These are phyloP conservation scores for Bipolaris sorokiniana DNA, from an alignment of 2,329 filamentous ascomycete genomes.

Conservation along the genomic window DNA sequence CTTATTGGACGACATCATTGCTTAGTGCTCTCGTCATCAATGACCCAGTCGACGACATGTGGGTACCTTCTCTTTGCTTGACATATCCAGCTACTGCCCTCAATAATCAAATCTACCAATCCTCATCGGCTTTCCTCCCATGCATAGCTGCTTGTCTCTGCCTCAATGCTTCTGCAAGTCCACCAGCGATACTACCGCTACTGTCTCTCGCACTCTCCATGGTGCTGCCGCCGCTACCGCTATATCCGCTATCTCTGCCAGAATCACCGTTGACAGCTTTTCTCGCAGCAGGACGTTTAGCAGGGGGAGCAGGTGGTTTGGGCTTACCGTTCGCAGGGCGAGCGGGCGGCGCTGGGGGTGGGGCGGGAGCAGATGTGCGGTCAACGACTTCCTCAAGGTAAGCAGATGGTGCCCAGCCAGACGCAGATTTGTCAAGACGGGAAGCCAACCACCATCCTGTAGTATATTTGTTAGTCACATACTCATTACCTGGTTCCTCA, in stretches of 20 bases:
- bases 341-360: constrained; percentile 54
- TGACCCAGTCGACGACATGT: neutral
- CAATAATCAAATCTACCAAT: constrained; percentile 32
- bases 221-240: constrained; percentile 48
- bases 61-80: neutral
- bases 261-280: constrained; percentile 68
- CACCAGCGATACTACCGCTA: constrained; percentile 55
- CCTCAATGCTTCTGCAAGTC: constrained; percentile 57
- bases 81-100: neutral
- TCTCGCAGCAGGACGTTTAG: constrained; percentile 75
- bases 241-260: constrained; percentile 69
- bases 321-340: constrained; percentile 74
- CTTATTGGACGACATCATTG: neutral
- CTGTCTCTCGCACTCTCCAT: constrained; percentile 50
- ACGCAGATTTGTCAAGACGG: constrained; percentile 68
- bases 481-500: neutral
- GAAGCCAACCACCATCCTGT: constrained; percentile 96
- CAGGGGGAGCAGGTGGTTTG: constrained; percentile 76
- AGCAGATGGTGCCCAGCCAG: constrained; percentile 92
- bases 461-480: constrained; percentile 22
- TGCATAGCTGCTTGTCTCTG: constrained; percentile 59
- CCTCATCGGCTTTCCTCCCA: constrained; percentile 47
- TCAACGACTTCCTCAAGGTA: constrained; percentile 81
- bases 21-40: constrained; percentile 1
- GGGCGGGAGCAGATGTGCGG: constrained; percentile 63